These are phyloP conservation scores for Calonectria crousiana DNA, from an alignment of 2,329 filamentous ascomycete species.

Conservation along the genomic window DNA sequence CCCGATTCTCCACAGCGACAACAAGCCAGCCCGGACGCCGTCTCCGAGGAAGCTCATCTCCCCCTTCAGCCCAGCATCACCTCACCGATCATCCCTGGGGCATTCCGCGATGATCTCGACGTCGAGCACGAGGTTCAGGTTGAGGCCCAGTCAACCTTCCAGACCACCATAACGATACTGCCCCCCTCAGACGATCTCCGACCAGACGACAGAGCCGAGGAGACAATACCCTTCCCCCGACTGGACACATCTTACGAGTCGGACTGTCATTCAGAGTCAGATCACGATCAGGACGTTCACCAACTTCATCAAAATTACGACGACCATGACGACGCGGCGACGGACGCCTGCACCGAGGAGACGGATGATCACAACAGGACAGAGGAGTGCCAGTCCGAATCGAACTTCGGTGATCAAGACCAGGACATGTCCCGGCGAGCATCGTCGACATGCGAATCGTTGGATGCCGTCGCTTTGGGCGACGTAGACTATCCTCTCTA, in stretches of 20 bases:
- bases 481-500: slow-evolving; percentile 43
- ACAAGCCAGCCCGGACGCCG: slow-evolving; percentile 11
- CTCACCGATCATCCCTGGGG: slow-evolving; percentile 42
- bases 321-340: slow-evolving; percentile 49
- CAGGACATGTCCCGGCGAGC: slow-evolving; percentile 50
- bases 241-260: slow-evolving; percentile 53
- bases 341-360: slow-evolving; percentile 52
- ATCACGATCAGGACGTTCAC: slow-evolving; percentile 40
- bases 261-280: slow-evolving; percentile 54
- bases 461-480: slow-evolving; percentile 47
- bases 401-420: slow-evolving; percentile 45
- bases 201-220: slow-evolving; percentile 26
- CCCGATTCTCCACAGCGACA: slow-evolving; percentile 40
- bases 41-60: slow-evolving; percentile 38
- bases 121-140: slow-evolving; percentile 34
- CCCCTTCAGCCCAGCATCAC: slow-evolving; percentile 21
- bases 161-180: slow-evolving; percentile 64
- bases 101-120: slow-evolving; percentile 54
- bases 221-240: slow-evolving; percentile 49
- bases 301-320: slow-evolving; percentile 40
- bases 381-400: slow-evolving; percentile 45
- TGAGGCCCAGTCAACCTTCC: slow-evolving; percentile 42
- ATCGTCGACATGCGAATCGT: slow-evolving; percentile 59
- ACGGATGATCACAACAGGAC: slow-evolving; percentile 48
- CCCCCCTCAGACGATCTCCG: slow-evolving; percentile 51